Evolutionary conservation across 257 asterid species (phyloP).

Genomic region (Echium plantagineum): DNA sequence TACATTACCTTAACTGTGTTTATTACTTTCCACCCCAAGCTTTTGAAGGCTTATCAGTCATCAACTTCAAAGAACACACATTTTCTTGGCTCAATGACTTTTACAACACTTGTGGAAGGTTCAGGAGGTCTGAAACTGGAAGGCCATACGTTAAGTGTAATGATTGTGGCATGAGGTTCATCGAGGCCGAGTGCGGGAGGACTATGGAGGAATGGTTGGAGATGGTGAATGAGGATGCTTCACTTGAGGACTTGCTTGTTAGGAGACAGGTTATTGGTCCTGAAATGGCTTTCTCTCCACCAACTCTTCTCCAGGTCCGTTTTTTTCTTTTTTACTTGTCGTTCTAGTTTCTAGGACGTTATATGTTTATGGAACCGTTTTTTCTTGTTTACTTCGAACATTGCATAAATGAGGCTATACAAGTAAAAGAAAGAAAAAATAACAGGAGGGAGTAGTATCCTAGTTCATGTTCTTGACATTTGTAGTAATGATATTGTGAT

Average conservation of each 20-base stretch:
- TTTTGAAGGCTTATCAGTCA: slow-evolving; percentile 36
- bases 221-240: slow-evolving; percentile 15
- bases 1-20: slow-evolving; percentile 57
- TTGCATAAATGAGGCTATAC: too few species aligned
- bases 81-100: slow-evolving; percentile 38
- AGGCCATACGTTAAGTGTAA: slow-evolving; percentile 74
- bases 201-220: slow-evolving; percentile 60
- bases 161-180: slow-evolving; percentile 67
- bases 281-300: slow-evolving; percentile 63
- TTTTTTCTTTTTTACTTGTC: too few species aligned
- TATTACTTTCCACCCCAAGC: slow-evolving; percentile 47
- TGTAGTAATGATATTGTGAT: background rate
- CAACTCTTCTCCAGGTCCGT: slow-evolving; percentile 44
- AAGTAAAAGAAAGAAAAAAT: too few species aligned
- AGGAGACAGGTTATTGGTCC: slow-evolving; percentile 49
- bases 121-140: slow-evolving; percentile 49
- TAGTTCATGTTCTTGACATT: background rate
- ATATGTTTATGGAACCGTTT: too few species aligned
- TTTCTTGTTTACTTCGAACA: too few species aligned
- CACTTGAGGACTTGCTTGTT: slow-evolving; percentile 31
- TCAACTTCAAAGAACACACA: slow-evolving; percentile 51
- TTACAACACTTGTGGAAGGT: slow-evolving; percentile 42
- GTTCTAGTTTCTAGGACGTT: too few species aligned
- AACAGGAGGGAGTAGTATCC: too few species aligned
- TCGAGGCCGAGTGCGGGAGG: slow-evolving; percentile 51